These are phyloP conservation scores for Trypanosoma cruzi DNA, from an alignment of 208 protist species.

Conservation along the genomic window DNA sequence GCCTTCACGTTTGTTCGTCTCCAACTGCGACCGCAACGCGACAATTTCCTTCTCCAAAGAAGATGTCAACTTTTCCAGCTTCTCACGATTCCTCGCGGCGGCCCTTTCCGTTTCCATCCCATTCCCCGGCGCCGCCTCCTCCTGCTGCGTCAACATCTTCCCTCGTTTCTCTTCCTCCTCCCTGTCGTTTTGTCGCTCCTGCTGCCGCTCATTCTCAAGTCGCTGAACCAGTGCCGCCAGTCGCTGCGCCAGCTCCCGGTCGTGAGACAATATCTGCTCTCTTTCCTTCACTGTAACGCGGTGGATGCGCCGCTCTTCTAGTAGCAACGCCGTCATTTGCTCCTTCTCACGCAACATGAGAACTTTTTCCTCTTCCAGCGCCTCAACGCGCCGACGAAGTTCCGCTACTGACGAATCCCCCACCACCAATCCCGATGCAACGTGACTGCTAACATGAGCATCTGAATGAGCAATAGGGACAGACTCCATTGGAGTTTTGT, in stretches of 20 bases:
- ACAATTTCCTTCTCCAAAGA: slow-evolving; percentile 6
- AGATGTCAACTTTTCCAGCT: not conserved
- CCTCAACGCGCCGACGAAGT: slow-evolving; percentile 8
- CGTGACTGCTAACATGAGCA: not conserved
- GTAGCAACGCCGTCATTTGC: not conserved
- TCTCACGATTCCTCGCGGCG: not conserved
- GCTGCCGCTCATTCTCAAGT: slow-evolving; percentile 9
- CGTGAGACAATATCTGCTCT: slow-evolving; percentile 13
- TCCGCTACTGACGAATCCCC: not conserved
- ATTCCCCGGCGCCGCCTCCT: not conserved
- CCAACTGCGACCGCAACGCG: not conserved
- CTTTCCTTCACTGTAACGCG: slow-evolving; percentile 12
- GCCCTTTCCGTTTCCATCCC: not conserved
- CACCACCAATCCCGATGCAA: not conserved
- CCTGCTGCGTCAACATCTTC: not conserved
- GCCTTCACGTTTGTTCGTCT: slow-evolving; percentile 4
- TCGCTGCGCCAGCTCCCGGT: slow-evolving; percentile 5
- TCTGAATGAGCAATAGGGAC: not conserved
- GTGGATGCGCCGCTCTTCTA: slow-evolving; percentile 4
- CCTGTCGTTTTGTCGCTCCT: not conserved
- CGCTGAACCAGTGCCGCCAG: slow-evolving; percentile 4
- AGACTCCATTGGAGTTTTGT: not conserved
- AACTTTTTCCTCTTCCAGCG: not conserved
- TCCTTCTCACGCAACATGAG: slow-evolving; percentile 4
- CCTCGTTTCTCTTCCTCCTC: not conserved